Percentiles rank a stretch among this genome's conserved stretches.
Evolutionary conservation across 228 moss, liverwort and hornwort genomes (phyloP).

Genomic region (Sphagnum magellanicum): DNA sequence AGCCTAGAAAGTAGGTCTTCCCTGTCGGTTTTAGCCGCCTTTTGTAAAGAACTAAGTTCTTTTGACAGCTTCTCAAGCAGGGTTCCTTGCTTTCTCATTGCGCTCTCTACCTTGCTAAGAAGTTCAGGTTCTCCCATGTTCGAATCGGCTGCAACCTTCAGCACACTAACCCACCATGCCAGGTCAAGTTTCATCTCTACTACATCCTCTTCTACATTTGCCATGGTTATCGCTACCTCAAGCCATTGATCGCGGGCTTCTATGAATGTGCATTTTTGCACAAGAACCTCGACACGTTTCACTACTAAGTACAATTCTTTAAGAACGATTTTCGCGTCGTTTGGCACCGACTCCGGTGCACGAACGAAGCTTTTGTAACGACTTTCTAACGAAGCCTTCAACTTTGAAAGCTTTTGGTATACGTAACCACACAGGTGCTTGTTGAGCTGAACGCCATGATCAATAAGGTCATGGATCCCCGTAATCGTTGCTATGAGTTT

Average conservation of each 20-base stretch:
- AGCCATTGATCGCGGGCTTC: neutral
- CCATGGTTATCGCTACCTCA: neutral
- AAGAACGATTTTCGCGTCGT: neutral
- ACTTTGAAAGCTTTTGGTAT: neutral
- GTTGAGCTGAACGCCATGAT: neutral
- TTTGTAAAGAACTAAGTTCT: neutral
- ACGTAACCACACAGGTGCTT: neutral
- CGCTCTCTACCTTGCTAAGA: neutral
- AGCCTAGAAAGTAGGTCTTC: neutral
- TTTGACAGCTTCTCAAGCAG: neutral
- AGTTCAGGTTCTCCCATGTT: neutral
- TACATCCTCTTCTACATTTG: neutral
- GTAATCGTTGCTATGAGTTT: no score
- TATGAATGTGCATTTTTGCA: neutral
- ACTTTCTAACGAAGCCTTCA: neutral
- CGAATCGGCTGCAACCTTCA: neutral
- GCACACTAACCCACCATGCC: neutral
- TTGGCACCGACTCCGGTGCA: neutral
- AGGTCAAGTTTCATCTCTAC: neutral
- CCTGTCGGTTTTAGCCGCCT: neutral
- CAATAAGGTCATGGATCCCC: no score
- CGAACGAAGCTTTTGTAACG: neutral
- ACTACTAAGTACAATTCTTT: neutral
- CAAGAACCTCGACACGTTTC: neutral
- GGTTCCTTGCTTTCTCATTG: neutral